Evolutionary conservation across 306 rosid species (phyloP).

Genomic region (Medicago arabica): DNA sequence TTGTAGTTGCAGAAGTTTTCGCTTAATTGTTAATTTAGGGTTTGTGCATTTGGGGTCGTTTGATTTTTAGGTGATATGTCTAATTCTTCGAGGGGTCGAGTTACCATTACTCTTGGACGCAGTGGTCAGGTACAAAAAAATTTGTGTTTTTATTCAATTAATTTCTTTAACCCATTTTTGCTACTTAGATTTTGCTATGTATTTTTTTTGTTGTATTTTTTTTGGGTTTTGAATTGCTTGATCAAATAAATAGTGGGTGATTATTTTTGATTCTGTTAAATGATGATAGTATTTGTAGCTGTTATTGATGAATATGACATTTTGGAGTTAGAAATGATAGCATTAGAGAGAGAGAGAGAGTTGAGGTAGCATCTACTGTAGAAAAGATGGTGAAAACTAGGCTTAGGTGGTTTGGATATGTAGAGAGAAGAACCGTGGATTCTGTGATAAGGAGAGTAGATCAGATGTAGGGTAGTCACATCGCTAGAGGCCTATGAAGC

Average conservation of each 20-base stretch:
- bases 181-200: conserved; percentile 11
- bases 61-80: conserved; percentile 54
- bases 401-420: no score
- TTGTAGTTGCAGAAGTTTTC: conserved; percentile 15
- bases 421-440: no score
- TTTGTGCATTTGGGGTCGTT: conserved; percentile 30
- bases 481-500: no score
- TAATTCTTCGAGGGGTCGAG: conserved; percentile 69
- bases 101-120: conserved; percentile 92
- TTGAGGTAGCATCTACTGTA: no score
- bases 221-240: neutral
- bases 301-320: neutral
- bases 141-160: conserved; percentile 11
- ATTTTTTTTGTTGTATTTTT: neutral
- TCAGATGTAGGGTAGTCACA: no score
- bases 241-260: conserved; percentile 25
- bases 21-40: conserved; percentile 56
- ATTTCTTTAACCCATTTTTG: conserved; percentile 26
- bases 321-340: neutral
- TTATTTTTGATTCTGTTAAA: neutral
- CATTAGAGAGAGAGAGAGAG: no score
- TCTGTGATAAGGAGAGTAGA: no score
- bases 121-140: conserved; percentile 70
- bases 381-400: no score
- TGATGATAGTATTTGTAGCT: neutral